These are phyloP conservation scores for Zizania palustris DNA, from an alignment of 202 grass and related monocot species.

Conservation along the genomic window DNA sequence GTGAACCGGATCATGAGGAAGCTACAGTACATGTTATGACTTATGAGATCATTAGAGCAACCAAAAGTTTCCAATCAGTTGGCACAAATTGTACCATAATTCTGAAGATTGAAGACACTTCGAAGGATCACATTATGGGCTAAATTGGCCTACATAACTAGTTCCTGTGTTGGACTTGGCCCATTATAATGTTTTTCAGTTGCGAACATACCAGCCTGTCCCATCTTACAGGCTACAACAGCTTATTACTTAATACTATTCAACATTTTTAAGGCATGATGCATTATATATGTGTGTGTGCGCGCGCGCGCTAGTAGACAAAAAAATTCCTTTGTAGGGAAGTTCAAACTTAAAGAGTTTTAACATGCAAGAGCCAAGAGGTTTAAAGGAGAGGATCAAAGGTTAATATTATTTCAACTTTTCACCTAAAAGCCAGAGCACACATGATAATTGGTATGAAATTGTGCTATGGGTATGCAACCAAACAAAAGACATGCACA, in stretches of 20 bases:
- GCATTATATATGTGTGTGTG: no score
- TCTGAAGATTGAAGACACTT: slow-evolving; percentile 17
- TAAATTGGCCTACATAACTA: slow-evolving; percentile 24
- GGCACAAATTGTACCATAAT: background rate
- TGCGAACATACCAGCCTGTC: background rate
- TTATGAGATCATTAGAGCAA: slow-evolving; percentile 1
- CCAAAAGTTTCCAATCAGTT: background rate
- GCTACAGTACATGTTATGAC: background rate
- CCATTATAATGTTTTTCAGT: slow-evolving; percentile 15
- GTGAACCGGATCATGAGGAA: background rate
- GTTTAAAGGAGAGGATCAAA: background rate
- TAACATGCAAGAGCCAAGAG: background rate
- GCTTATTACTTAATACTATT: background rate
- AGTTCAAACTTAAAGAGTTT: slow-evolving; percentile 13
- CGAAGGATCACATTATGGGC: slow-evolving; percentile 15
- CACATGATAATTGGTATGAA: background rate
- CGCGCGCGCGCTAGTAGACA: no score
- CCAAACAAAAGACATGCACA: background rate
- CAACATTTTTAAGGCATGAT: slow-evolving; percentile 5
- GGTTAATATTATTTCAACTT: slow-evolving; percentile 1
- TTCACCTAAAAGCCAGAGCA: background rate
- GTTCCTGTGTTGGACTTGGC: background rate
- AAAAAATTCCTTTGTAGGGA: slow-evolving; percentile 27
- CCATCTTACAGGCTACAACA: background rate
- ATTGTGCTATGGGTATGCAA: background rate